These are phyloP conservation scores for Cordia subcordata DNA, from an alignment of 257 asterid species.

Conservation along the genomic window DNA sequence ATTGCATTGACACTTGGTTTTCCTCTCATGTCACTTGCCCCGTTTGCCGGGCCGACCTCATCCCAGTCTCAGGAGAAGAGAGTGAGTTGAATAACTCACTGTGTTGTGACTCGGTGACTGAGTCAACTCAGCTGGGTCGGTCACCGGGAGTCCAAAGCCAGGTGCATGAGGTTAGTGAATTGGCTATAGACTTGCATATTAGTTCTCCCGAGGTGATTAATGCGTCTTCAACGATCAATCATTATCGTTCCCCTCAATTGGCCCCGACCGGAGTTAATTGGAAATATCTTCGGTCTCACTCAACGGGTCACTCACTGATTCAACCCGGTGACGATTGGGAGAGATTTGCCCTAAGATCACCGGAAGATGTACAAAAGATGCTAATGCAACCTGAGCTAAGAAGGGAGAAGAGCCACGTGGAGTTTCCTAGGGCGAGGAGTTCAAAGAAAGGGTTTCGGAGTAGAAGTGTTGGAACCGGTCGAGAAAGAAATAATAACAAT, in stretches of 20 bases:
- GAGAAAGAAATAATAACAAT: neutral
- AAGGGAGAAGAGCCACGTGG: slow-evolving; percentile 11
- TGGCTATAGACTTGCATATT: slow-evolving; percentile 4
- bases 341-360: slow-evolving; percentile 31
- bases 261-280: neutral
- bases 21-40: slow-evolving; percentile 1
- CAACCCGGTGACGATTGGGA: slow-evolving; percentile 20
- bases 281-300: slow-evolving; percentile 23
- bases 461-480: slow-evolving; percentile 16
- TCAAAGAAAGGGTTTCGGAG: slow-evolving; percentile 25
- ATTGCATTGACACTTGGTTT: slow-evolving; percentile 8
- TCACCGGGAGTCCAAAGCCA: neutral
- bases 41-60: slow-evolving; percentile 1
- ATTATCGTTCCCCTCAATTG: slow-evolving; percentile 4
- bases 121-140: neutral
- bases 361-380: slow-evolving; percentile 19
- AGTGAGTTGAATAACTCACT: neutral
- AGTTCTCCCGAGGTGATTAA: slow-evolving; percentile 14
- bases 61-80: slow-evolving; percentile 4
- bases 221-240: neutral
- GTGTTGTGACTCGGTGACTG: slow-evolving; percentile 1
- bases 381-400: slow-evolving; percentile 19
- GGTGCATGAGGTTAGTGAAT: slow-evolving; percentile 1
- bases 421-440: slow-evolving; percentile 23
- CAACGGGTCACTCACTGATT: slow-evolving; percentile 30